Evolutionary conservation across 2,329 filamentous ascomycete genomes (phyloP).

Genomic region (Diaporthe australafricana): DNA sequence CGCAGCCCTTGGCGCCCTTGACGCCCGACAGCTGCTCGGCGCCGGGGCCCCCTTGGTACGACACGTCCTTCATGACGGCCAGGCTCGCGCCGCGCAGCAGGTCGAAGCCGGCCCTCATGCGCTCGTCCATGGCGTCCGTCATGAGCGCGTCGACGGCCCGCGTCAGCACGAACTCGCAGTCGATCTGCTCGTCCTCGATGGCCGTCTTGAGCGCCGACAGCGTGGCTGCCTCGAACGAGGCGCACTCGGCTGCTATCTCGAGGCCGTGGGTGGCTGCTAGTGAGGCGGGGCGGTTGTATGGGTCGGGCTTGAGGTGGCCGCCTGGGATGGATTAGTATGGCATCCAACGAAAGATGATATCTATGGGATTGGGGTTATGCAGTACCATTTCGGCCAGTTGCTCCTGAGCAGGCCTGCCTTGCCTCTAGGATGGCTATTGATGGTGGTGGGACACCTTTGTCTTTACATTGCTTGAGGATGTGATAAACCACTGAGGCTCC

Average conservation of each 20-base stretch:
- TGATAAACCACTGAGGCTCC: conserved; percentile 58
- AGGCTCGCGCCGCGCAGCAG: conserved; percentile 45
- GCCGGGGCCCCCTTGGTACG: conserved; percentile 42
- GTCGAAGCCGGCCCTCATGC: conserved; percentile 46
- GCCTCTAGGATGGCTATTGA: conserved; percentile 50
- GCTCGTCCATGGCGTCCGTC: conserved; percentile 38
- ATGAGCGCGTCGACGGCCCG: conserved; percentile 54
- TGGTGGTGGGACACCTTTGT: conserved; percentile 27
- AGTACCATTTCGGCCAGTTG: conserved; percentile 51
- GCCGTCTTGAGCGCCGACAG: conserved; percentile 48
- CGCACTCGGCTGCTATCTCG: conserved; percentile 45
- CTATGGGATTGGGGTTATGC: conserved; percentile 39
- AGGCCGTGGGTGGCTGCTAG: conserved; percentile 42
- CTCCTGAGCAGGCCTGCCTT: conserved; percentile 50
- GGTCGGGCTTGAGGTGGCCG: conserved; percentile 50
- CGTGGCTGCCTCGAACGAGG: conserved; percentile 45
- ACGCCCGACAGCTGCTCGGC: conserved; percentile 50
- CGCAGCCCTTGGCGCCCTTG: conserved; percentile 49
- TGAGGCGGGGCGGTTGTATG: conserved; percentile 43
- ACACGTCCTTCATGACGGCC: conserved; percentile 45
- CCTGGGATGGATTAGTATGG: conserved; percentile 25
- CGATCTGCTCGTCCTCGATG: conserved; percentile 51
- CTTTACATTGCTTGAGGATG: conserved; percentile 43
- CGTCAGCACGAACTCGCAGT: conserved; percentile 58
- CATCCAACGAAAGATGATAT: background rate